These are phyloP conservation scores for Septoria petroselini DNA, from an alignment of 2,329 filamentous ascomycete genomes.

Conservation along the genomic window DNA sequence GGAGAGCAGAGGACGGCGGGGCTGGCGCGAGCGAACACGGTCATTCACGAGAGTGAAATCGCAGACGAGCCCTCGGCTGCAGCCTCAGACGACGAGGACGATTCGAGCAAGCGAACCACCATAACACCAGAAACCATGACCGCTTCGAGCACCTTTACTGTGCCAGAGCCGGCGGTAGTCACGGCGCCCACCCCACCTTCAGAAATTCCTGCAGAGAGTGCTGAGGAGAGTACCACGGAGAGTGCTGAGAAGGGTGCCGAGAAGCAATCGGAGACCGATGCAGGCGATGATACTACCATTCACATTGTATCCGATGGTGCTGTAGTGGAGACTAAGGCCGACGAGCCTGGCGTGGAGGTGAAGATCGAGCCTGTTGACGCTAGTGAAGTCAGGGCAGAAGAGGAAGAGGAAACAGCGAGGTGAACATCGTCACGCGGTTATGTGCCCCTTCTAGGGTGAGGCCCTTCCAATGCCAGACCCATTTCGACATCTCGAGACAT, in stretches of 20 bases:
- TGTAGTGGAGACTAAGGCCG: slow-evolving; percentile 8
- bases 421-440: neutral
- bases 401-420: neutral
- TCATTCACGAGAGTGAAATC: slow-evolving; percentile 19
- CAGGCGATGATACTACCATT: slow-evolving; percentile 14
- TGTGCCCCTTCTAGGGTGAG: too few relatives aligned
- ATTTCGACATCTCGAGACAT: too few relatives aligned
- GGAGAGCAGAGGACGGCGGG: slow-evolving; percentile 19
- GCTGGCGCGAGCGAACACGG: slow-evolving; percentile 31
- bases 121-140: slow-evolving; percentile 6
- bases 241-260: neutral
- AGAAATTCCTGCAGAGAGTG: too few relatives aligned
- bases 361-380: slow-evolving; percentile 23
- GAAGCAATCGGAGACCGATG: slow-evolving; percentile 2
- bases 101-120: slow-evolving; percentile 1
- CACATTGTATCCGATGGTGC: slow-evolving; percentile 1
- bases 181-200: too few relatives aligned
- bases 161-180: neutral
- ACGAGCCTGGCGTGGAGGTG: slow-evolving; percentile 17
- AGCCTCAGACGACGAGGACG: slow-evolving; percentile 37
- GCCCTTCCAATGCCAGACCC: too few relatives aligned
- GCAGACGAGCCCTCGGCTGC: slow-evolving; percentile 47
- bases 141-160: neutral
- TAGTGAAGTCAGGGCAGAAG: neutral
- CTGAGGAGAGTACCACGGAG: too few relatives aligned